These are phyloP conservation scores for Aspergillus viridinutans DNA, from an alignment of 2,329 filamentous ascomycete species.

Conservation along the genomic window DNA sequence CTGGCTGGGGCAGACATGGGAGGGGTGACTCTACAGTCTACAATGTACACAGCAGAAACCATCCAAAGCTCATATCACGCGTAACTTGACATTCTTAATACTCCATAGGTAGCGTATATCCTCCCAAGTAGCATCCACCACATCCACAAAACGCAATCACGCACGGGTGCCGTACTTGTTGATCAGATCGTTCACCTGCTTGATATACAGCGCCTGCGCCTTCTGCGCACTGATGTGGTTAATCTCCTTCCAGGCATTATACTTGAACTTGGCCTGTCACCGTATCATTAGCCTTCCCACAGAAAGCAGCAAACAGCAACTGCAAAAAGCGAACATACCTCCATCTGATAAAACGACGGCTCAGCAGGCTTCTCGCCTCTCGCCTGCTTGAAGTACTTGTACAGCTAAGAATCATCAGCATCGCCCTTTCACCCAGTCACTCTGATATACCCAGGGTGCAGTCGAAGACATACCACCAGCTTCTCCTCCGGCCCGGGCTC, in stretches of 20 bases:
- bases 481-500: conserved; percentile 23
- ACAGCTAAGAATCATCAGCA: conserved; percentile 8
- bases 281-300: neutral
- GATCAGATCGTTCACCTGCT: conserved; percentile 69
- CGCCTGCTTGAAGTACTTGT: conserved; percentile 18
- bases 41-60: neutral
- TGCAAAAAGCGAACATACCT: conserved; percentile 15
- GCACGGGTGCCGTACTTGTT: conserved; percentile 53
- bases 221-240: conserved; percentile 60
- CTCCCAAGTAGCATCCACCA: neutral
- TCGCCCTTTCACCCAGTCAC: neutral
- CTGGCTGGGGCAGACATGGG: conserved; percentile 49
- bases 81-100: neutral
- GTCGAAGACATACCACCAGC: conserved; percentile 26
- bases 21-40: neutral
- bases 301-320: neutral
- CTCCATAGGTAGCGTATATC: neutral
- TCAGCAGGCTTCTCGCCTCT: conserved; percentile 10
- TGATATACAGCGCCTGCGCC: conserved; percentile 74
- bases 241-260: conserved; percentile 69
- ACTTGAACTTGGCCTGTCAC: conserved; percentile 71
- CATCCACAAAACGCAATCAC: neutral
- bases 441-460: too few relatives aligned
- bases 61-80: neutral
- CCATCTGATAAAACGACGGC: conserved; percentile 15